Conservation (phyloP, 2,329 filamentous ascomycete genomes). For the Ceratocystis smalleyi region DNA sequence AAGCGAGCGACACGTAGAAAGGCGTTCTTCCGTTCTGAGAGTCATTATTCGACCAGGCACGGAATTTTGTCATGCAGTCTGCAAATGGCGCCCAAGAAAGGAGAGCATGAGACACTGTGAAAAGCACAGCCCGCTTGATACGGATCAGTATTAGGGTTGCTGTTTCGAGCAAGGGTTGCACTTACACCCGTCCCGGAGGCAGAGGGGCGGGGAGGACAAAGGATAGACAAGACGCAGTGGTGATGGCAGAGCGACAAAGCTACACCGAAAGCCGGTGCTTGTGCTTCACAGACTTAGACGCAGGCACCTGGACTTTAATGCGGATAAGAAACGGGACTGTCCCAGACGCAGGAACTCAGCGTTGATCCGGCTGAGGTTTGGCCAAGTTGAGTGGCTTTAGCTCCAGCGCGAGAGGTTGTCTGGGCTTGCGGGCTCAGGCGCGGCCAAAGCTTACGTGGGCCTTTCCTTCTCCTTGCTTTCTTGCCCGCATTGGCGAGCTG, state of each 20-base stretch:
- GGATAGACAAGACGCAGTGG: no score
- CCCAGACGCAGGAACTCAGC: no score
- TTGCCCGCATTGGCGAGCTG: not conserved
- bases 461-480: not conserved
- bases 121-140: not conserved
- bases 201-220: no score
- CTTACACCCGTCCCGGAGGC: not conserved
- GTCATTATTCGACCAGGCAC: not conserved
- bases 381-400: no score
- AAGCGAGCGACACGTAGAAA: not conserved
- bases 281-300: not conserved
- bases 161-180: not conserved
- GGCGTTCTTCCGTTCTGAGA: not conserved
- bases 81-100: not conserved
- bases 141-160: not conserved
- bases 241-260: no score
- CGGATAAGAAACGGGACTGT: not conserved
- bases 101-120: not conserved
- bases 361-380: no score
- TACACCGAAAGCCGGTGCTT: no score
- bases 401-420: not conserved
- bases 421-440: no score
- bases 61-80: not conserved
- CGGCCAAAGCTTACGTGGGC: no score
- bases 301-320: not conserved